Percentiles rank a stretch among this genome's conserved stretches.
Conservation (phyloP, 371 early-diverging fungal genomes). For the Rhizopus stolonifer region DNA sequence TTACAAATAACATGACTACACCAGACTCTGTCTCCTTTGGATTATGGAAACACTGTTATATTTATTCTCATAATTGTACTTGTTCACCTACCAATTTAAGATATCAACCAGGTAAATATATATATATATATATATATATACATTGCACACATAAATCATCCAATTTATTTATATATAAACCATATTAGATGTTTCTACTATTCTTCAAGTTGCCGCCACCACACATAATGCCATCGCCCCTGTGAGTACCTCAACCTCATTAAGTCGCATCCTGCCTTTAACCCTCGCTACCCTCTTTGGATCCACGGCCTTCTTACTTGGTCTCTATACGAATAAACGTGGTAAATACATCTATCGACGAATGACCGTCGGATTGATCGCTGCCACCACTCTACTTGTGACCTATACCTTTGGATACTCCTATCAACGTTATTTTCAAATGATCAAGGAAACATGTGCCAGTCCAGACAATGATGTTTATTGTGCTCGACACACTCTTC, state of each 20-base stretch:
- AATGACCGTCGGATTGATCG: slow-evolving; percentile 19
- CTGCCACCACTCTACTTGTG: slow-evolving; percentile 15
- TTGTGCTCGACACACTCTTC: slow-evolving; percentile 22
- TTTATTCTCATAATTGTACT: slow-evolving; percentile 37
- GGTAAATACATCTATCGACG: slow-evolving; percentile 18
- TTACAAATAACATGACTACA: slow-evolving; percentile 24
- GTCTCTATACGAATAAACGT: slow-evolving; percentile 21
- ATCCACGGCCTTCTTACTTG: slow-evolving; percentile 23
- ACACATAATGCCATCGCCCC: slow-evolving; percentile 25
- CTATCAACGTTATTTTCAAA: slow-evolving; percentile 19
- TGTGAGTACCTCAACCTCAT: slow-evolving; percentile 9
- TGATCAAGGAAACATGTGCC: slow-evolving; percentile 17
- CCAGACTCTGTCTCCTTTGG: slow-evolving; percentile 43
- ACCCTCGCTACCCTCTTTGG: slow-evolving; percentile 22
- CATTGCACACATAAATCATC: too few relatives aligned
- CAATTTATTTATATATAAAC: slow-evolving; percentile 5
- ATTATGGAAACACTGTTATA: slow-evolving; percentile 41
- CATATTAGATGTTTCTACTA: slow-evolving; percentile 23
- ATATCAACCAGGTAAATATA: slow-evolving; percentile 36
- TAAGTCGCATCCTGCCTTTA: slow-evolving; percentile 26
- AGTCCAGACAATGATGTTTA: slow-evolving; percentile 11
- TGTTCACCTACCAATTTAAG: slow-evolving; percentile 29
- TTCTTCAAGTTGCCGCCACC: slow-evolving; percentile 29
- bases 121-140: too few relatives aligned
- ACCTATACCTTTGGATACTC: slow-evolving; percentile 22